Evolutionary conservation across 2,329 filamentous ascomycete species (phyloP), one percentile per base, ranked within the genome.

Genomic region (Fusarium sp.): DNA sequence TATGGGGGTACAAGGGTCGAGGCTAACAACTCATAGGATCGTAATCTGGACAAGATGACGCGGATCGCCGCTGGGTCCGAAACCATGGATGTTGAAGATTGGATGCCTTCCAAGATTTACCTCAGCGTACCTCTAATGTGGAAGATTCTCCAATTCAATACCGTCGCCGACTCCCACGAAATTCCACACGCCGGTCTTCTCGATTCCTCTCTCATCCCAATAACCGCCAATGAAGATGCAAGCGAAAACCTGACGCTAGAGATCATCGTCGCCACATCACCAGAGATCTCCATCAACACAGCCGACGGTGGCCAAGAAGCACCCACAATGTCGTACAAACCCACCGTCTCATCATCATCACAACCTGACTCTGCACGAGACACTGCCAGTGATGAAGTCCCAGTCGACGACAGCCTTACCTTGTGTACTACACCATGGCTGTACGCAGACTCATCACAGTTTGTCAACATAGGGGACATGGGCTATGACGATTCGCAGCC

Each of bases 111-210:
- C 20, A 83, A 83, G 51, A 85, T 85, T 50, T 82, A 85, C 67
- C 82, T 86, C 34, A 85, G 82, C 63, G 82, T 85, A 1, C 82
- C 83, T 1, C 70, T 86, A 4, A 85, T 85, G 84, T 85, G 84
- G 84, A 82, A 84, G 36, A 81, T 85, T 9, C 73, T 86, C 4
- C 82, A 84, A 58, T 81, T 85, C 70, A 83, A 82, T 69, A 84
- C 77, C 29, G 77, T 76, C 7, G 75, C 79, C 0, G 78, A 81
- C 16, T 73, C 78, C 1, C 77, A 77, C 6, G 78, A 80, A 11
- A 74, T 76, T 1, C 75, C 81, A 0, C 74, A 75, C 0, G 76
- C 78, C 3, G 80, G 82, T 3, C 74, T 85, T 2, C 76, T 85
- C 2, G 80, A 83, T 59, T 70, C 78, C 1, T 82, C 83, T 0